phyloP scores from a whole-genome alignment of 2,329 filamentous ascomycete genomes.

The Colletotrichum liriopes region DNA sequence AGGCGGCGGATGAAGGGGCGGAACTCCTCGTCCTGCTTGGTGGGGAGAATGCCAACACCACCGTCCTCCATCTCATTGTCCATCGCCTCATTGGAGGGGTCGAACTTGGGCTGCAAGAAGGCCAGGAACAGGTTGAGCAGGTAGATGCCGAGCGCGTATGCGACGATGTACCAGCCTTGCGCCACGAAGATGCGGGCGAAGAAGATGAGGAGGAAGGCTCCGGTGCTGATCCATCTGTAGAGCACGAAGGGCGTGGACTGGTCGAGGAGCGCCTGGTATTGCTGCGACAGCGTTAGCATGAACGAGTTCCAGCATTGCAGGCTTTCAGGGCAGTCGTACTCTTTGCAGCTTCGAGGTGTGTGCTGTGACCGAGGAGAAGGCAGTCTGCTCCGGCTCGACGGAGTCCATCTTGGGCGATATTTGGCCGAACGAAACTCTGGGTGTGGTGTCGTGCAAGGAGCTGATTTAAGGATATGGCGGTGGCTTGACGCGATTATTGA shows the following conservation, averaged over 20 bases:
- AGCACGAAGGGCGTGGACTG: constrained; percentile 90
- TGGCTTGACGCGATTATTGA: constrained; percentile 10
- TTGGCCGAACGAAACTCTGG: not conserved
- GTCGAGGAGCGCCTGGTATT: constrained; percentile 95
- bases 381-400: constrained; percentile 88
- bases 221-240: constrained; percentile 94
- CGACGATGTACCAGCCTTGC: constrained; percentile 99
- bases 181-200: constrained; percentile 90
- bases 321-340: constrained; percentile 63
- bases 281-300: constrained; percentile 64
- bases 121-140: constrained; percentile 99
- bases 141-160: constrained; percentile 98
- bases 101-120: constrained; percentile 98
- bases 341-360: constrained; percentile 84
- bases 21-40: constrained; percentile 98
- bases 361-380: constrained; percentile 89
- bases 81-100: constrained; percentile 90
- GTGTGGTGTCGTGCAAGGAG: not conserved
- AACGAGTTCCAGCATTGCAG: not conserved
- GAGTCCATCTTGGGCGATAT: constrained; percentile 78
- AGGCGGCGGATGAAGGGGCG: constrained; percentile 95
- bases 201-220: constrained; percentile 81
- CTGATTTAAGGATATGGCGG: constrained; percentile 6
- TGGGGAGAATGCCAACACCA: constrained; percentile 84
- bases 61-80: constrained; percentile 98